Evolutionary conservation across 768 basidiomycete genomes (phyloP), one percentile per base, ranked within the genome.

Genomic region (Coprinopsis cinerea): DNA sequence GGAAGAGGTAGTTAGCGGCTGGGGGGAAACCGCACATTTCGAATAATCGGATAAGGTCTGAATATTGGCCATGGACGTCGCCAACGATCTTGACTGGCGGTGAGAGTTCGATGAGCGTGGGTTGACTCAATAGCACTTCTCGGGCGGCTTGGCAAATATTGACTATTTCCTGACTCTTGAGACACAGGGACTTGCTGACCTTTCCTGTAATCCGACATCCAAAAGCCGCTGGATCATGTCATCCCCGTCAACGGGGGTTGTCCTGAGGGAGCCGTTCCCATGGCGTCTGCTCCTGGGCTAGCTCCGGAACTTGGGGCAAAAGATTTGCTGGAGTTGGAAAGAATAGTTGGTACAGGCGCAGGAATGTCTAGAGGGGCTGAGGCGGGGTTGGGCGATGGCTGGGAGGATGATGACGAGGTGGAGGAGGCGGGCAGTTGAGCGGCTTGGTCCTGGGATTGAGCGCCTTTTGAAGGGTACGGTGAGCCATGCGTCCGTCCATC

Each of bases 11-110:
- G 64, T 98, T 98, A 58, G 93, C 86, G 3, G 86, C 78, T 3
- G 96, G 96, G 23, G 96, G 96, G 68, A 98, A 99, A 20, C 96
- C 96, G 64, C 96, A 98, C 95, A 98, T 98, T 68, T 98, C 96
- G 61, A 99, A 99, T 40, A 99, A 71, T 47, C 96, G 87, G 60
- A 98, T 98, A 60, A 99, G 83, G 75, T 99, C 96, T 44, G 90
- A 91, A 68, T 97, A 99, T 72, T 99, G 96, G 5, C 96, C 96
- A 62, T 99, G 96, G 4, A 98, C 94, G 68, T 99, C 96, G 23
- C 96, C 96, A 15, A 98, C 96, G 55, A 99, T 97, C 78, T 98
- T 99, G 58, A 99, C 96, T 23, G 96, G 95, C 7, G 96, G 96
- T 4, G 88, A 91, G 44, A 99, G 79, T 67, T 99, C 96, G 62